phyloP scores from a whole-genome alignment of 768 basidiomycete species.

The Cystobasidium onofrii region DNA sequence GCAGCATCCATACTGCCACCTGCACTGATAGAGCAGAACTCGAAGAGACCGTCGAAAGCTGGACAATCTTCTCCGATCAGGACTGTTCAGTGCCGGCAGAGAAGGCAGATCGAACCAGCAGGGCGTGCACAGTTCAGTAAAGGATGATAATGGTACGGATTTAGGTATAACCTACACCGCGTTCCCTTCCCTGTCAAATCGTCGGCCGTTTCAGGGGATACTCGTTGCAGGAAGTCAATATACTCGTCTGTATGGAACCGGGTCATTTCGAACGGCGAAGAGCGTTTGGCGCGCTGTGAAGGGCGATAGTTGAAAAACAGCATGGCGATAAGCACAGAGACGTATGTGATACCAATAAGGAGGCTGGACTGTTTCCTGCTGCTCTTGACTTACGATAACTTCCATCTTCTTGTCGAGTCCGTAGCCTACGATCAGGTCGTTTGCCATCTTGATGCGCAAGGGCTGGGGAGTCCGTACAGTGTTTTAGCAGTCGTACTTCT shows the following conservation, averaged over 20 bases:
- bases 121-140: too few species aligned
- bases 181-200: constrained; percentile 75
- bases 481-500: neutral
- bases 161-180: constrained; percentile 76
- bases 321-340: neutral
- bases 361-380: neutral
- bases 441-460: constrained; percentile 84
- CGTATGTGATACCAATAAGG: neutral
- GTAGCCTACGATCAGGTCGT: constrained; percentile 82
- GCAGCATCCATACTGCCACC: constrained; percentile 90
- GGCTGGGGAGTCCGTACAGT: constrained; percentile 60
- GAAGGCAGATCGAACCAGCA: too few species aligned
- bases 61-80: constrained; percentile 88
- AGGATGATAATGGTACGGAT: too few species aligned
- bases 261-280: constrained; percentile 70
- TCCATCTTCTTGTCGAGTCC: constrained; percentile 92
- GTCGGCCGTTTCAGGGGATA: constrained; percentile 83
- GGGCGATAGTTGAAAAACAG: too few species aligned
- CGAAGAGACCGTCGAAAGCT: constrained; percentile 89
- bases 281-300: constrained; percentile 59
- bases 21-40: constrained; percentile 93
- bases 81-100: constrained; percentile 44
- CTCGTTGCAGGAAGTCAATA: constrained; percentile 76
- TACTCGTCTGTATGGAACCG: constrained; percentile 98
- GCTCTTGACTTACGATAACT: constrained; percentile 58